Conservation (phyloP, 73 alveolate species). For the Paramecium sexaurelia region DNA sequence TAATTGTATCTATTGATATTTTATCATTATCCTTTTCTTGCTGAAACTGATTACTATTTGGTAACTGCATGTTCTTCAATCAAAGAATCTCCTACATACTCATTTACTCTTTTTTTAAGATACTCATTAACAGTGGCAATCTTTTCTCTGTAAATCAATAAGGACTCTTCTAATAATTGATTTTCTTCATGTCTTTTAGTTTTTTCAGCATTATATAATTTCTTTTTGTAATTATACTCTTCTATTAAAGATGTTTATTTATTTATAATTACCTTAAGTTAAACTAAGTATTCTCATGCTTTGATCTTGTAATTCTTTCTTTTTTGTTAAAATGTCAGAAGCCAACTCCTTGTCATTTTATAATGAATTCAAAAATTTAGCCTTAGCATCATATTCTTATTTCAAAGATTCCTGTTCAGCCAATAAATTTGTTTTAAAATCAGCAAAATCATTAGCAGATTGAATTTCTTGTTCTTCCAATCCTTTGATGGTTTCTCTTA, state of each 20-base stretch:
- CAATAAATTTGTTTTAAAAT: slow-evolving; percentile 41
- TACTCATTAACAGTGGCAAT: slow-evolving; percentile 44
- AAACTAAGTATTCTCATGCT: slow-evolving; percentile 42
- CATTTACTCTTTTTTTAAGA: slow-evolving; percentile 44
- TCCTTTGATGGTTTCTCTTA: slow-evolving; percentile 50
- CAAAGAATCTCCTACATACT: slow-evolving; percentile 45
- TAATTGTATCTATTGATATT: background rate
- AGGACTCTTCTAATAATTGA: slow-evolving; percentile 36
- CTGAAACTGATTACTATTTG: slow-evolving; percentile 21
- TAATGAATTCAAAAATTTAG: slow-evolving; percentile 37
- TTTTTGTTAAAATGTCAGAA: slow-evolving; percentile 8
- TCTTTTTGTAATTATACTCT: slow-evolving; percentile 36
- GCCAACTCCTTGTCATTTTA: slow-evolving; percentile 40
- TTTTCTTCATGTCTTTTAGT: slow-evolving; percentile 48
- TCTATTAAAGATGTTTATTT: background rate
- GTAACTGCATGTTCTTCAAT: slow-evolving; percentile 50
- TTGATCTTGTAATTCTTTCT: slow-evolving; percentile 28
- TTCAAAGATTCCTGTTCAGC: slow-evolving; percentile 61
- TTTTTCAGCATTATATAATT: slow-evolving; percentile 1
- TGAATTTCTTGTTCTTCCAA: slow-evolving; percentile 45
- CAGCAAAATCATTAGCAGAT: slow-evolving; percentile 54
- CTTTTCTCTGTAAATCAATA: slow-evolving; percentile 38
- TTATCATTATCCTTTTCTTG: slow-evolving; percentile 48
- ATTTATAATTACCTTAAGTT: background rate
- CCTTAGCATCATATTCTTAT: slow-evolving; percentile 60